A percentile compares a stretch with the other conserved stretches of the same genome.
These are phyloP conservation scores for Yamagishiella unicocca DNA, from an alignment of 139 green algal species.

Conservation along the genomic window DNA sequence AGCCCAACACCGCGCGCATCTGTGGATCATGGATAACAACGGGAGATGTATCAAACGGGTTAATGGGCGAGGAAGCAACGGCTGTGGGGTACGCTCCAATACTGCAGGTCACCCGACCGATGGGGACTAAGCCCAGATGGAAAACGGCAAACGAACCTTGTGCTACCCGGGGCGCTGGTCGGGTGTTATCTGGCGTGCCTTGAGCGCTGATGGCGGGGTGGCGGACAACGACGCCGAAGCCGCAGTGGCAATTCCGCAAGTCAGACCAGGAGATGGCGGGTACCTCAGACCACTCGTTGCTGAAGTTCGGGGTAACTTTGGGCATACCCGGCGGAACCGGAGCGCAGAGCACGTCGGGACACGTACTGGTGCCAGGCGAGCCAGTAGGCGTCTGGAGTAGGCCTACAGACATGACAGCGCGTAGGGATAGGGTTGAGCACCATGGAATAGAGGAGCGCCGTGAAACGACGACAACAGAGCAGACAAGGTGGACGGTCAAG, in stretches of 20 bases:
- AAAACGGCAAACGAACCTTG: constrained; percentile 21
- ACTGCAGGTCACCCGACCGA: no score
- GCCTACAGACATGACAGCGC: no score
- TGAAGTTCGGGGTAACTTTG: constrained; percentile 4
- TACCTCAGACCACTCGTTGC: constrained; percentile 38
- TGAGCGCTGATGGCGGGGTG: background rate
- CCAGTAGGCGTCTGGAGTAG: constrained; percentile 16
- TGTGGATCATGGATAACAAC: background rate
- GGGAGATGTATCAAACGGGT: no score
- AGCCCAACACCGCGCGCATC: background rate
- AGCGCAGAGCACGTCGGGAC: background rate
- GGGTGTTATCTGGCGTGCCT: constrained; percentile 40
- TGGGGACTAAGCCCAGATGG: no score
- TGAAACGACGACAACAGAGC: no score
- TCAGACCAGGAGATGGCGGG: constrained; percentile 17
- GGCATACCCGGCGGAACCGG: constrained; percentile 3
- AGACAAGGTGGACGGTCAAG: no score
- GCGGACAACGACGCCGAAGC: constrained; percentile 10
- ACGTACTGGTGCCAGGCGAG: background rate
- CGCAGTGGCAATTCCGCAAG: background rate
- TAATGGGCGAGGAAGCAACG: no score
- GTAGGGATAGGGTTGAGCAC: no score
- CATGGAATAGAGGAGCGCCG: no score
- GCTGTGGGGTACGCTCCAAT: no score
- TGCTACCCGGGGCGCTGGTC: background rate